Evolutionary conservation across 805 yeast genomes (phyloP), one percentile per base, ranked within the genome.

Genomic region (Candida lessepsii): DNA sequence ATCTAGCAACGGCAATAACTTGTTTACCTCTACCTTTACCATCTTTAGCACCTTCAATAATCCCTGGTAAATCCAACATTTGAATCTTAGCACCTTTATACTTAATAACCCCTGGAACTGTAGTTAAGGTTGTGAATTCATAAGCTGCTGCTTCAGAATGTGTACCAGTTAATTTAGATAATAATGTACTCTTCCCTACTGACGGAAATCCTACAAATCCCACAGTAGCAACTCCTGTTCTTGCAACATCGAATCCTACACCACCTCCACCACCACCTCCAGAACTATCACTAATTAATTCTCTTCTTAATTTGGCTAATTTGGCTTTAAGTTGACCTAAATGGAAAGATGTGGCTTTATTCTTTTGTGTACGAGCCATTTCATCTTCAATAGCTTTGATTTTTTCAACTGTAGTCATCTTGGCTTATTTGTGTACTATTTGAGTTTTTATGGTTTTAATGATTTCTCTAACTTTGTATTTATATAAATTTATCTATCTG

Each of bases 181-280:
- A 75, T 44, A 93, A 67, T 1, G 99, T 93, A 7, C 87, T 80
- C 56, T 86, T 86, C 23, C 93, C 93, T 2, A 93, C 99, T 1
- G 98, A 90, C 1, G 99, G 99, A 60, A 93, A 93, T 3, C 99
- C 99, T 31, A 93, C 96, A 60, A 90, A 93, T 8, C 99, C 99
- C 38, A 93, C 95, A 7, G 96, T 80, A 3, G 96, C 97, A 10
- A 87, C 96, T 66, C 99, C 99, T 0, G 97, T 91, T 63, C 96
- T 80, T n/a, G 96, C 96, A 32, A 93, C 98, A 69, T 93, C 99
- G 65, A 93, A 93, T 6, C 99, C 99, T 16, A 77, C 80, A 48
- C 98, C 97, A 42, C 93, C 95, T 44, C 96, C 96, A 25, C 96
- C 96, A 15, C 69, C 66, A 32, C 58, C 52, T 11, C 65, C 54